These are phyloP conservation scores for Pseudocercospora pini-densiflorae DNA, from an alignment of 2,329 filamentous ascomycete species.

Conservation along the genomic window DNA sequence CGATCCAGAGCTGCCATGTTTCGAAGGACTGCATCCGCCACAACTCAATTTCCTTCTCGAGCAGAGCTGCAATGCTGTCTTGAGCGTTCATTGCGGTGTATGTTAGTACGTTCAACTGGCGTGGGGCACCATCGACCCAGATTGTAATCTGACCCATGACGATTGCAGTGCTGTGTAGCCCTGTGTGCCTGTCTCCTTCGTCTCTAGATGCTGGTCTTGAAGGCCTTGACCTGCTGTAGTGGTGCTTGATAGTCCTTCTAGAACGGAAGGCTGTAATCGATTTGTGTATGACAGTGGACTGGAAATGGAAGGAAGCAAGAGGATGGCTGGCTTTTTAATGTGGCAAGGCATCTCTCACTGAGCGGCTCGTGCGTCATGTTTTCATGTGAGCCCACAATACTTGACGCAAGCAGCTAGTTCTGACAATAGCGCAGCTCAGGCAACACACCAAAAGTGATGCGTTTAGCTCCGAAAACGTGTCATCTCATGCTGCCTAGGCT, in stretches of 20 bases:
- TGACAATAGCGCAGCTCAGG: neutral
- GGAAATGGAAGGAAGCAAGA: neutral
- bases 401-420: neutral
- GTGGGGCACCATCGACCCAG: neutral
- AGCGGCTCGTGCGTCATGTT: neutral
- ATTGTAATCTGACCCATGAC: neutral
- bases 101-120: neutral
- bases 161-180: neutral
- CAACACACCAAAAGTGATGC: neutral
- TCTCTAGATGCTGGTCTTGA: neutral
- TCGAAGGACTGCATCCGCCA: neutral
- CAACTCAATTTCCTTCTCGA: neutral
- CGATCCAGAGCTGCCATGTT: neutral
- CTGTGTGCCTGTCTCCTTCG: neutral
- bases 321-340: neutral
- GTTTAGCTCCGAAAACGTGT: neutral
- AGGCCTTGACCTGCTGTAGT: neutral
- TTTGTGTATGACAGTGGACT: neutral
- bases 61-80: neutral
- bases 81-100: neutral
- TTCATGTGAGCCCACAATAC: neutral
- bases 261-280: neutral
- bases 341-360: neutral
- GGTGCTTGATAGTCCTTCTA: neutral
- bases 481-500: constrained; percentile 10